Evolutionary conservation across 129 eudicot genomes (phyloP).

Genomic region (Tagetes erecta): DNA sequence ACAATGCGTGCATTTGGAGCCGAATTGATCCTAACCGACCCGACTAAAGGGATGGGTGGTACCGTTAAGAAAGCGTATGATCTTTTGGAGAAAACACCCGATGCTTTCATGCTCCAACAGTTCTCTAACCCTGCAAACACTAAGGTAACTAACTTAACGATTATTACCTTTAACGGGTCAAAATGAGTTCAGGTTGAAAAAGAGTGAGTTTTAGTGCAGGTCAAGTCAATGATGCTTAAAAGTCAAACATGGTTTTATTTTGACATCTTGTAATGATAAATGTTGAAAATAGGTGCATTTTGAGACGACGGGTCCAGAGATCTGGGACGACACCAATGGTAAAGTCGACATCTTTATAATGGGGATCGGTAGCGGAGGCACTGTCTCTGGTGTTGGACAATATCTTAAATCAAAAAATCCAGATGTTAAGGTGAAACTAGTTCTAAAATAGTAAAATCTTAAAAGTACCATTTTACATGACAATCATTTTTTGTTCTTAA

Average conservation of each 20-base stretch:
- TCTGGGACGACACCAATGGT: slow-evolving; percentile 94
- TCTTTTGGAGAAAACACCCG: slow-evolving; percentile 80
- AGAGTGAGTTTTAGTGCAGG: background rate
- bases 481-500: background rate
- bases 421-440: slow-evolving; percentile 60
- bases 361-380: slow-evolving; percentile 99
- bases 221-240: background rate
- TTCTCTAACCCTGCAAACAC: slow-evolving; percentile 93
- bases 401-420: slow-evolving; percentile 95
- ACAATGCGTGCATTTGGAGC: slow-evolving; percentile 97
- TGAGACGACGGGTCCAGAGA: slow-evolving; percentile 98
- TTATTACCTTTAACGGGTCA: slow-evolving; percentile 1
- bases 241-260: background rate
- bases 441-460: background rate
- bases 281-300: slow-evolving; percentile 65
- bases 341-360: slow-evolving; percentile 90
- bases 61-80: slow-evolving; percentile 95
- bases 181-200: background rate
- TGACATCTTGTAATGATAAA: slow-evolving; percentile 1
- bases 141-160: slow-evolving; percentile 44
- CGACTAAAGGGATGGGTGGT: slow-evolving; percentile 94
- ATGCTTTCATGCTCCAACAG: slow-evolving; percentile 95
- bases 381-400: slow-evolving; percentile 95
- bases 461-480: background rate
- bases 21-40: slow-evolving; percentile 85